Evolutionary conservation across 2,329 filamentous ascomycete genomes (phyloP), one percentile per base, ranked within the genome.

Genomic region (Aspergillus novofumigatus): DNA sequence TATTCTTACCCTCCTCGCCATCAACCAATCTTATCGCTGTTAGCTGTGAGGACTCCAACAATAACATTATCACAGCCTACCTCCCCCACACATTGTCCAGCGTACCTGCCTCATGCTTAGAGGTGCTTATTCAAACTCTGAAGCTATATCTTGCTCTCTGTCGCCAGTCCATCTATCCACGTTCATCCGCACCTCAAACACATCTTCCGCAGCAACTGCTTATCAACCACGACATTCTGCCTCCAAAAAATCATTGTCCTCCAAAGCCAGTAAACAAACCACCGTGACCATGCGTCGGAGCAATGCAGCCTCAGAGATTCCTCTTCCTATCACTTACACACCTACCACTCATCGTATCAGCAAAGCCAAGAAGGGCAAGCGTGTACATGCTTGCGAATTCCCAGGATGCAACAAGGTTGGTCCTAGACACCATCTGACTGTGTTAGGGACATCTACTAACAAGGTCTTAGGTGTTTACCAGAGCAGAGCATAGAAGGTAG

Each of bases 301-400:
- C 61, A 69, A 60, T 59, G 54, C 66, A n/a, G 62, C 67, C 42
- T 14, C 64, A 26, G 72, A 74, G 32, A 65, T 69, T 47, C 62
- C 69, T 28, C 57, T 73, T 57, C 69, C 73, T 21, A 67, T 78
- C 51, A 75, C 75, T 54, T 80, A 78, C 57, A 81, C 78, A 28
- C 78, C 78, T 23, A 80, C 78, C 21, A 80, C 78, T 38, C 75
- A 75, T 61, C 75, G 78, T 52, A 74, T 80, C 62, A 81, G 78
- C 69, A 81, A 80, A 65, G 78, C 78, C 11, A 81, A 80, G 69
- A 81, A 81, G 65, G 78, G 78, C 29, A 80, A 80, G 66, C 75
- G 77, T 52, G 78, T 81, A 14, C 78, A 81, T 62, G 72, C 72
- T 8, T 81, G 78, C 62, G 72, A 78, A 56, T 78, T 69, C 58